Evolutionary conservation across 768 basidiomycete species (phyloP).

Genomic region (Tulasnella sp.): DNA sequence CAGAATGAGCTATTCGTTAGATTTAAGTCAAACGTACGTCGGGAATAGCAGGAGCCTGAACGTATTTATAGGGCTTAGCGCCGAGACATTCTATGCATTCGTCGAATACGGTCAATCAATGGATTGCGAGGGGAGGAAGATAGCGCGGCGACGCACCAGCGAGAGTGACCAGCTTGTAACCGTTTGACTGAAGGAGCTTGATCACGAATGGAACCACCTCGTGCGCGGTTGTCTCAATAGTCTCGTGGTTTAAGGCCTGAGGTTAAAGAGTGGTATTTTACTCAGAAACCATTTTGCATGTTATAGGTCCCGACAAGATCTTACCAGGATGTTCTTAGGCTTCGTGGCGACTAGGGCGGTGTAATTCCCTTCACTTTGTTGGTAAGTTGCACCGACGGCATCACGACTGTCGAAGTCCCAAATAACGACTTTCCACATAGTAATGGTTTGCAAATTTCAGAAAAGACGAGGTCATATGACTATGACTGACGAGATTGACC

Average conservation of each 20-base stretch:
- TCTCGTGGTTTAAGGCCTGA: slow-evolving; percentile 17
- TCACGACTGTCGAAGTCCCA: slow-evolving; percentile 14
- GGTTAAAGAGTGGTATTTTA: no score
- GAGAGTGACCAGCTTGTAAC: slow-evolving; percentile 17
- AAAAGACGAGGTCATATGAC: no score
- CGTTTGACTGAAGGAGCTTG: slow-evolving; percentile 2
- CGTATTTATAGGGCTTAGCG: neutral
- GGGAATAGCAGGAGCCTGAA: neutral
- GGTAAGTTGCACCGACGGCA: neutral
- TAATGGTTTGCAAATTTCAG: no score
- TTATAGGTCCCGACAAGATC: neutral
- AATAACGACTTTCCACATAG: slow-evolving; percentile 4
- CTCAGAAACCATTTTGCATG: neutral
- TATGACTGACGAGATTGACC: slow-evolving; percentile 1
- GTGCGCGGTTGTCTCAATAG: slow-evolving; percentile 14
- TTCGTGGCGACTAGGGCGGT: slow-evolving; percentile 2
- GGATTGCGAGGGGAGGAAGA: no score
- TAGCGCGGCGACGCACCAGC: slow-evolving; percentile 7
- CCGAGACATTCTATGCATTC: slow-evolving; percentile 1
- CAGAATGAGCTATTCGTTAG: neutral
- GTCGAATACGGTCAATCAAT: no score
- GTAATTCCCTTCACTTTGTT: neutral
- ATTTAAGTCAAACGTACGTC: neutral
- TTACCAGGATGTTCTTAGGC: slow-evolving; percentile 12
- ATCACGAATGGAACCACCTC: slow-evolving; percentile 15